A percentile compares a stretch with the other conserved stretches of the same genome.
phyloP scores from a whole-genome alignment of 208 protist genomes.

The Trypanosoma lewisi region DNA sequence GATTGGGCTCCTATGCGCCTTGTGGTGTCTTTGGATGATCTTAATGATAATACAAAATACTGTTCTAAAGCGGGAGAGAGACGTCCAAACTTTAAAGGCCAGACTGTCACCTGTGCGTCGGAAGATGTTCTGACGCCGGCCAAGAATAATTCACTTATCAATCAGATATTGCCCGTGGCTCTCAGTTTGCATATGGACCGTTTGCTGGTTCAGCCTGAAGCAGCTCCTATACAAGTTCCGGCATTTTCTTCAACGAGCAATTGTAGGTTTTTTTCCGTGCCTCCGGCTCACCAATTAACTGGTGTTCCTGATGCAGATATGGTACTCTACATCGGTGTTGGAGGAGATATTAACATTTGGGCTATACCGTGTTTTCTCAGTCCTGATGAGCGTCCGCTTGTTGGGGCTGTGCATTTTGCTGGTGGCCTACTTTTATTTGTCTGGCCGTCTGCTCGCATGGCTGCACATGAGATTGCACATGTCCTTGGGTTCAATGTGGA shows the following conservation, averaged over 20 bases:
- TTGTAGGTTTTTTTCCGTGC: background rate
- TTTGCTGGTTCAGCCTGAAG: background rate
- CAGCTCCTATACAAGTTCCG: background rate
- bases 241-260: background rate
- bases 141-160: background rate
- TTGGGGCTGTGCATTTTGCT: too few relatives aligned
- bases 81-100: background rate
- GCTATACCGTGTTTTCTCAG: background rate
- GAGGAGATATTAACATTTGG: background rate
- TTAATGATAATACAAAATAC: background rate
- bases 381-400: background rate
- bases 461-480: too few relatives aligned
- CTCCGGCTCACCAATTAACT: background rate
- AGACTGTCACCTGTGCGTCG: background rate
- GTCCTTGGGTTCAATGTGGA: too few relatives aligned
- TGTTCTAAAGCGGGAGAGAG: background rate
- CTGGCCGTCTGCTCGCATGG: too few relatives aligned
- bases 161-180: background rate
- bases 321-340: background rate
- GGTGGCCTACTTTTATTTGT: too few relatives aligned
- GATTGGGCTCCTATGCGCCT: background rate
- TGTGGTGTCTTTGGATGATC: background rate
- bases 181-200: background rate
- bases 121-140: background rate
- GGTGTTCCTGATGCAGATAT: background rate